Base-by-base conservation (phyloP, 2,329 filamentous ascomycete genomes). In the Mycosphaerella arachidis region DNA sequence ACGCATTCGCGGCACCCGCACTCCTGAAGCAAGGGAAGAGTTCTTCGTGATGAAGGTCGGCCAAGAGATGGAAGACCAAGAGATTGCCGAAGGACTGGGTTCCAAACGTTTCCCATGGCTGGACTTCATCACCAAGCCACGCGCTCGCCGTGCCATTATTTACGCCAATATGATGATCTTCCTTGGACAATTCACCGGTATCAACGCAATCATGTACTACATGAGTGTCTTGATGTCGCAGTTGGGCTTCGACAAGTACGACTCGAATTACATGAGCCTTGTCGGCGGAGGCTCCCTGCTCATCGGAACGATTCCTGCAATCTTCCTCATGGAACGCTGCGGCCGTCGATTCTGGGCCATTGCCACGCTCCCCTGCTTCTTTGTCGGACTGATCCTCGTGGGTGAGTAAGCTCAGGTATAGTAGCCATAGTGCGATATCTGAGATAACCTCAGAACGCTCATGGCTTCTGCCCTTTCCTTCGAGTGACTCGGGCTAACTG, bases 321-420 rank as follows among this genome's bases (percentile, higher is more conserved):
- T 71, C 29, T 70, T 80, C 89, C 70, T 83, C 83, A 91, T 91
- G 87, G 88, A 91, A 69, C 82, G 79, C 2, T 90, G 86, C 53
- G 87, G 87, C 12, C 85, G 88, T 24, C 84, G 87, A 4, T 90
- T 90, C 80, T 90, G 87, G 88, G 88, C 87, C 33, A 88, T 86
- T 62, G 80, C 80, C 4, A 90, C 88, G 83, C 76, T 91, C 45
- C 87, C 87, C 0, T 85, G 86, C 0, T 90, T 90, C 79, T 88
- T 90, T 67, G 71, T 90, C 48, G 87, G 87, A 16, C 78, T 90
- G 0, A 73, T 89, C 9, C 77, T 90, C 27, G 13, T 8, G 33
- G 33, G 33, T 35, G 33, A 13, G 24, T 24, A 35, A 35, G 33
- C 24, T 24, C 24, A 24, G 24, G 24, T 24, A 24, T 24, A 24